These are phyloP conservation scores for Fusarium sp. DNA, from an alignment of 2,329 filamentous ascomycete species.

Conservation along the genomic window DNA sequence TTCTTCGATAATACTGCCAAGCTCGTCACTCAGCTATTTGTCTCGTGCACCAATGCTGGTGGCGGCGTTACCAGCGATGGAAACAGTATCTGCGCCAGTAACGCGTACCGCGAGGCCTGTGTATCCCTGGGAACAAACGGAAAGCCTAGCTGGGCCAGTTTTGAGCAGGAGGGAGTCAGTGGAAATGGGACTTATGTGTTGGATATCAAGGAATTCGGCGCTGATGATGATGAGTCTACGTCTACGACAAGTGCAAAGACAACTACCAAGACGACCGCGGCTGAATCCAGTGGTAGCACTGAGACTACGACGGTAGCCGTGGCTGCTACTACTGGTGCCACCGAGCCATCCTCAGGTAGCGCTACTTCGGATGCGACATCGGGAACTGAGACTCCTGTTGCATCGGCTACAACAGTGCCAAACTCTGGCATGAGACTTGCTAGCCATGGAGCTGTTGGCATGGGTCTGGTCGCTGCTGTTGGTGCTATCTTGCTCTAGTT, in stretches of 20 bases:
- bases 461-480: not conserved
- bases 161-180: not conserved
- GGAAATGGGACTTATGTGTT: conserved; percentile 18
- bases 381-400: not conserved
- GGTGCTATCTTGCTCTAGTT: not conserved
- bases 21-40: conserved; percentile 35
- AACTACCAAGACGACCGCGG: not conserved
- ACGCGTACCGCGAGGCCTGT: conserved; percentile 23
- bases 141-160: conserved; percentile 24
- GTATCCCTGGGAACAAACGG: conserved; percentile 18
- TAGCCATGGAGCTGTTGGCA: not conserved
- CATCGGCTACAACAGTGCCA: not conserved
- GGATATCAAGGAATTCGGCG: conserved; percentile 19
- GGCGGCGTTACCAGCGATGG: conserved; percentile 30
- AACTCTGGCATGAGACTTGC: not conserved
- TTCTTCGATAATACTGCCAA: conserved; percentile 30
- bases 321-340: not conserved
- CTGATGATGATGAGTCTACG: not conserved
- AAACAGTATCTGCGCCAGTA: conserved; percentile 27
- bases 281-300: not conserved
- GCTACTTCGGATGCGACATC: not conserved
- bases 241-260: not conserved
- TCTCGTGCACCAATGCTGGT: conserved; percentile 30
- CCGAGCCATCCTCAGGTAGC: not conserved
- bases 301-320: not conserved